These are phyloP conservation scores for Hymenoscyphus infarciens DNA, from an alignment of 2,329 filamentous ascomycete species.

Conservation along the genomic window DNA sequence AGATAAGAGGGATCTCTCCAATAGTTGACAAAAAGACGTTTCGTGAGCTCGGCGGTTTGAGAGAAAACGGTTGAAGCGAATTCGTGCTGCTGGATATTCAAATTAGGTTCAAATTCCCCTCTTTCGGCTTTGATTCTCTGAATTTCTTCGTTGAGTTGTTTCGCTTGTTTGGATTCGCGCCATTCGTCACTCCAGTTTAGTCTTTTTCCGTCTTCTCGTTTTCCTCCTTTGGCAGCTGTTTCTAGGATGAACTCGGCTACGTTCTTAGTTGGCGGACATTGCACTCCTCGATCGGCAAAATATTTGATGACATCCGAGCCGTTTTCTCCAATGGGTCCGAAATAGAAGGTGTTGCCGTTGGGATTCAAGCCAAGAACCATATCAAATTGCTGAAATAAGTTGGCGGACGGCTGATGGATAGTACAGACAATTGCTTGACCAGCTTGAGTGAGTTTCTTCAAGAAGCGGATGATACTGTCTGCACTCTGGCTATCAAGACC, in stretches of 20 bases:
- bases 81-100: conserved; percentile 44
- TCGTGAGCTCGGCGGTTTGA: conserved; percentile 65
- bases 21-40: conserved; percentile 67
- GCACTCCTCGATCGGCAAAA: conserved; percentile 61
- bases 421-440: conserved; percentile 72
- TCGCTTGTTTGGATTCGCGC: conserved; percentile 60
- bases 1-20: conserved; percentile 75
- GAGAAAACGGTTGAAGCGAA: conserved; percentile 63
- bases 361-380: conserved; percentile 67
- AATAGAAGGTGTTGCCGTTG: conserved; percentile 68
- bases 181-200: conserved; percentile 76
- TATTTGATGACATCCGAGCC: conserved; percentile 63
- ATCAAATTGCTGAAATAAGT: conserved; percentile 69
- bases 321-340: conserved; percentile 66
- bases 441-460: conserved; percentile 62
- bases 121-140: conserved; percentile 39
- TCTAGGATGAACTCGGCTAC: conserved; percentile 65
- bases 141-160: conserved; percentile 60
- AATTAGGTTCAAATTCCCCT: conserved; percentile 38
- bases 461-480: conserved; percentile 63
- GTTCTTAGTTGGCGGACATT: conserved; percentile 64
- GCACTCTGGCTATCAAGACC: conserved; percentile 68
- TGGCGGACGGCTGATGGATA: conserved; percentile 68
- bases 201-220: conserved; percentile 49
- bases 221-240: conserved; percentile 56